Evolutionary conservation across 139 green algal species (phyloP).

Genomic region (Pleodorina starrii): DNA sequence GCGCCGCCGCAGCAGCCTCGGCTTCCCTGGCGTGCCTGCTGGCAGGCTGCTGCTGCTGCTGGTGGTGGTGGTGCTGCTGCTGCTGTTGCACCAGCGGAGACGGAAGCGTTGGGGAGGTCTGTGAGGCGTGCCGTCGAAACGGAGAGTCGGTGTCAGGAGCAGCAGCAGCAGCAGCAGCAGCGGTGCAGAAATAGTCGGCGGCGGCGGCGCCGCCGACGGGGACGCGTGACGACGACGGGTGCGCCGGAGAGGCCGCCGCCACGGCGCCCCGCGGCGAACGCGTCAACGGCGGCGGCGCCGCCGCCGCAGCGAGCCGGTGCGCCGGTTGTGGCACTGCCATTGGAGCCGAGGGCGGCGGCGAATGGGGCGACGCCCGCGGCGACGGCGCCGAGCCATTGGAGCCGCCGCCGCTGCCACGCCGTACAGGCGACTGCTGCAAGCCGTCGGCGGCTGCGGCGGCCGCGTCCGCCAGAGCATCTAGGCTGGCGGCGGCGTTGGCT

Average conservation of each 20-base stretch:
- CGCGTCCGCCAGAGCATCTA: neutral
- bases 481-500: neutral
- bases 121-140: neutral
- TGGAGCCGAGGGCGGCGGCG: neutral
- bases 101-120: neutral
- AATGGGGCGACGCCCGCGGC: neutral
- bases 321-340: neutral
- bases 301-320: neutral
- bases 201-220: neutral
- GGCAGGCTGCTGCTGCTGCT: neutral
- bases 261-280: neutral
- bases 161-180: no score
- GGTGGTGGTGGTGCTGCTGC: neutral
- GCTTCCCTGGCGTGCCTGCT: no score
- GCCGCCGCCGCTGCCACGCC: neutral
- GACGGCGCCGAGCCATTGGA: neutral
- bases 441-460: neutral
- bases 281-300: neutral
- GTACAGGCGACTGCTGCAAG: neutral
- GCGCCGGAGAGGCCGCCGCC: neutral
- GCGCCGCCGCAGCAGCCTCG: neutral
- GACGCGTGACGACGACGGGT: neutral
- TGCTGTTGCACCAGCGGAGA: neutral
- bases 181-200: no score
- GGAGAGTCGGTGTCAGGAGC: neutral